These are phyloP conservation scores for Aspergillus japonicus DNA, from an alignment of 2,329 filamentous ascomycete genomes.

Conservation along the genomic window DNA sequence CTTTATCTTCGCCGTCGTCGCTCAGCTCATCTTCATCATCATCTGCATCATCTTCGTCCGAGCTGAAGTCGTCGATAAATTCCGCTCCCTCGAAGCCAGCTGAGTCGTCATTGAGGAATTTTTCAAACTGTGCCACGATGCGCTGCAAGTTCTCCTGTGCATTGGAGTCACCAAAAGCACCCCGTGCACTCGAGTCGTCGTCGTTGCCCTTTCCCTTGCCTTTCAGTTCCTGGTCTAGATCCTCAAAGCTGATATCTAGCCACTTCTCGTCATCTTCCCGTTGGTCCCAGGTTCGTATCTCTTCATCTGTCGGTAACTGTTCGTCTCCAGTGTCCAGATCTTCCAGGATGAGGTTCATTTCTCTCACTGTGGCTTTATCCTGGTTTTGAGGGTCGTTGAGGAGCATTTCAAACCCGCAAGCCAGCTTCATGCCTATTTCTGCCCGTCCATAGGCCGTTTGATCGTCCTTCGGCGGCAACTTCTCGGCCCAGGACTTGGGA, in stretches of 20 bases:
- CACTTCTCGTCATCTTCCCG: constrained; percentile 83
- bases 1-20: constrained; percentile 68
- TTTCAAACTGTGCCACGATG: constrained; percentile 90
- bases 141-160: constrained; percentile 67
- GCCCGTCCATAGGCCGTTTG: constrained; percentile 50
- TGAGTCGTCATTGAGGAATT: constrained; percentile 82
- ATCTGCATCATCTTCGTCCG: constrained; percentile 56
- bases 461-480: constrained; percentile 39
- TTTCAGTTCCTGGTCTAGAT: constrained; percentile 78
- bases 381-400: constrained; percentile 65
- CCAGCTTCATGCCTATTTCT: constrained; percentile 83
- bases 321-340: constrained; percentile 73
- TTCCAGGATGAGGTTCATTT: constrained; percentile 73
- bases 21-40: constrained; percentile 56
- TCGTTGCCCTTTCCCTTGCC: constrained; percentile 49
- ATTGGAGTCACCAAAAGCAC: constrained; percentile 47
- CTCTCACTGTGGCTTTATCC: constrained; percentile 67
- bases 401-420: constrained; percentile 89
- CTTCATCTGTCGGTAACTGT: constrained; percentile 66
- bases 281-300: constrained; percentile 69
- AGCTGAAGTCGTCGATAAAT: constrained; percentile 66
- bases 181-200: constrained; percentile 20
- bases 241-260: constrained; percentile 87
- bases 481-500: constrained; percentile 57
- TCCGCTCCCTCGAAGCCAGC: constrained; percentile 79